These are phyloP conservation scores for Jaapia argillacea DNA, from an alignment of 768 basidiomycete genomes.

Conservation along the genomic window DNA sequence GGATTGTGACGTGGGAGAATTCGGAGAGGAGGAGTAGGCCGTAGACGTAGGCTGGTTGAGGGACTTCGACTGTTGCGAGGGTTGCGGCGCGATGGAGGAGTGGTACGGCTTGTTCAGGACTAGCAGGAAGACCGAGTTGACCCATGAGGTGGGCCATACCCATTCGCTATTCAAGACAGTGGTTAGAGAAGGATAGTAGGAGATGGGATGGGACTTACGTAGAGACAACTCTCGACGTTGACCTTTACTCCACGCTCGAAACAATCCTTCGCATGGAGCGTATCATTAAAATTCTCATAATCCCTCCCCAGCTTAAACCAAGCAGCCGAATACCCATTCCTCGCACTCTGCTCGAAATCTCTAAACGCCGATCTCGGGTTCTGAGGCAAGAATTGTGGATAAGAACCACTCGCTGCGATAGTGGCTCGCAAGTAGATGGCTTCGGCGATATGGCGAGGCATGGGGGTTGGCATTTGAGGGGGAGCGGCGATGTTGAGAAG, in stretches of 20 bases:
- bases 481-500: constrained; percentile 46
- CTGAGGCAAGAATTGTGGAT: constrained; percentile 50
- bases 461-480: constrained; percentile 20
- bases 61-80: constrained; percentile 60
- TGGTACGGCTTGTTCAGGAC: constrained; percentile 49
- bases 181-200: constrained; percentile 6
- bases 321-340: constrained; percentile 64
- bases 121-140: constrained; percentile 58
- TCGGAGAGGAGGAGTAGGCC: constrained; percentile 82
- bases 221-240: constrained; percentile 71
- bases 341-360: constrained; percentile 79
- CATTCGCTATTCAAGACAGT: constrained; percentile 49
- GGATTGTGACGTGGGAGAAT: constrained; percentile 58
- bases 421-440: constrained; percentile 70
- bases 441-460: constrained; percentile 44
- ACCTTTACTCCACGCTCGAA: constrained; percentile 75
- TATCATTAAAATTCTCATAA: constrained; percentile 82
- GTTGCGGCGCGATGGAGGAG: constrained; percentile 73
- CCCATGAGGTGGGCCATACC: constrained; percentile 90
- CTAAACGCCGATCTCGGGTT: constrained; percentile 79
- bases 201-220: constrained; percentile 28
- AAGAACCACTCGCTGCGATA: constrained; percentile 62
- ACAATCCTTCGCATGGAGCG: constrained; percentile 66
- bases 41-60: constrained; percentile 84
- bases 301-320: constrained; percentile 92